Conservation (phyloP, 2,329 filamentous ascomycete species). For the Neoascochyta sp. region DNA sequence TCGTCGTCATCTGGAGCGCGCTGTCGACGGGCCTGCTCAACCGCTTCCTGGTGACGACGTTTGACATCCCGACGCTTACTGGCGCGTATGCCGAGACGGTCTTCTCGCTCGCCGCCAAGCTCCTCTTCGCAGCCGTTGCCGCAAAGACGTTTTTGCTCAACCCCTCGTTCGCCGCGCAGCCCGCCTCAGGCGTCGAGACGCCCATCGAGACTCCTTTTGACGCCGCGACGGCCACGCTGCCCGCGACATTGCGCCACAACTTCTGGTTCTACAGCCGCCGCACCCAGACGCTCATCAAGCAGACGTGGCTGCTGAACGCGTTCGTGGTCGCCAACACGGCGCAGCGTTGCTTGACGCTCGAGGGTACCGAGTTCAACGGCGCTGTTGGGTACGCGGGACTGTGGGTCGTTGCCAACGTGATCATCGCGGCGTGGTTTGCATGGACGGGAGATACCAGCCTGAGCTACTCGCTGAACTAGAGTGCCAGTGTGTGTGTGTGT, state of each 20-base stretch:
- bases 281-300: slow-evolving; percentile 57
- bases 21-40: slow-evolving; percentile 66
- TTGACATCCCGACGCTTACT: slow-evolving; percentile 66
- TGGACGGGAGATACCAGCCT: slow-evolving; percentile 47
- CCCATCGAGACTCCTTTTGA: slow-evolving; percentile 59
- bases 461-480: slow-evolving; percentile 15
- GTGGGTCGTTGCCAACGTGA: slow-evolving; percentile 65
- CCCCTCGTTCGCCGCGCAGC: slow-evolving; percentile 57
- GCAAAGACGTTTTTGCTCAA: slow-evolving; percentile 75
- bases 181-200: slow-evolving; percentile 46
- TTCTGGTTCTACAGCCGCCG: slow-evolving; percentile 68
- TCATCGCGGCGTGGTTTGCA: slow-evolving; percentile 56
- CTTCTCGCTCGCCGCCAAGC: slow-evolving; percentile 46
- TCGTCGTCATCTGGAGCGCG: slow-evolving; percentile 65
- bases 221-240: slow-evolving; percentile 60
- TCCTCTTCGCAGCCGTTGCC: slow-evolving; percentile 68
- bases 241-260: slow-evolving; percentile 69
- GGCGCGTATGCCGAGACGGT: slow-evolving; percentile 62
- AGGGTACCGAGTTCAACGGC: slow-evolving; percentile 66
- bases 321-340: slow-evolving; percentile 54
- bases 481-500: too few species aligned
- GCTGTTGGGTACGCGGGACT: slow-evolving; percentile 69
- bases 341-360: slow-evolving; percentile 64
- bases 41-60: slow-evolving; percentile 68
- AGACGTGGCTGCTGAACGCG: slow-evolving; percentile 50